Evolutionary conservation across 768 basidiomycete genomes (phyloP), one percentile per base, ranked within the genome.

Genomic region (Xerocomellus dryophilus): DNA sequence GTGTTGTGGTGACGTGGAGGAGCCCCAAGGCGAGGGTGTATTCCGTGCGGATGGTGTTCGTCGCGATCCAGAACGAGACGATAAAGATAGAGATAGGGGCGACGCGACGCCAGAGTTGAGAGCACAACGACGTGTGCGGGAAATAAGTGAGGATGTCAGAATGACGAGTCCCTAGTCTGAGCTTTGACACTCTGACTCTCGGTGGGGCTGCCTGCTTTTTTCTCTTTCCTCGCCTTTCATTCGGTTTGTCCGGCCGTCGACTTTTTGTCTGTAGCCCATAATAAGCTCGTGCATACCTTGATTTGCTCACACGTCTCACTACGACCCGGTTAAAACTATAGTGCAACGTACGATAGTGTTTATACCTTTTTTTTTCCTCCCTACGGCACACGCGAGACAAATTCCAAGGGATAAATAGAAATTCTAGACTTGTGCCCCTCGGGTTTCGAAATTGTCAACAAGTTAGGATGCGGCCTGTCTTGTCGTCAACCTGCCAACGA

Each of bases 1-100:
- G 3, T 76, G 66, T 29, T 71, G 68, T 38, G 70, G 69, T 38
- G 76, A 76, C 53, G 67, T 61, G n/a, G 70, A 71, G 25, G 75
- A 74, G 35, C 56, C 64, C 2, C 66, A 70, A 25, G 54, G 62
- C 21, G 69, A 71, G 43, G 70, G 67, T 4, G 61, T 67, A 25
- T 68, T 68, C 47, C 57, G 59, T 48, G 58, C 60, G 2, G 53
- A 62, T 27, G 56, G 43, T 7, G 48, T 60, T 21, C 34, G 38
- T 5, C 57, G 57, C 9, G 57, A 56, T 53, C 36, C 53, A 25
- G 61, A 46, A 0, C 62, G 58, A 35, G 65, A 64, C 32, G 59
- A 66, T 25, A 64, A 32, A 43, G 63, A 63, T 32, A 58, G 64
- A 56, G 68, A 70, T 45, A 61, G 68, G 50, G 70, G 68, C 0